phyloP scores from a whole-genome alignment of 306 rosid genomes.

The Quercus ilex region DNA sequence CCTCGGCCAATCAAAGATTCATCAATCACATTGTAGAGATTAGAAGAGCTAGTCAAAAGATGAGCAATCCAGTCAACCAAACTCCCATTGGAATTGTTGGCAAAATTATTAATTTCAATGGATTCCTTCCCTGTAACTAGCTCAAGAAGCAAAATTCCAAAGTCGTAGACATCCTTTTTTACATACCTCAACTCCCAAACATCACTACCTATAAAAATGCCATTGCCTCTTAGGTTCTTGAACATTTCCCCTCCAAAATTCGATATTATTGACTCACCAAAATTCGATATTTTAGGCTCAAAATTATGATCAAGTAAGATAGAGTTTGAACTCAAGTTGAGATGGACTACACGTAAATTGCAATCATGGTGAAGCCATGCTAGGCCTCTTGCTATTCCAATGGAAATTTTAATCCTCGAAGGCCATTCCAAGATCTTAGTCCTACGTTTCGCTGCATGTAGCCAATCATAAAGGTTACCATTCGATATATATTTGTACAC shows the following conservation, averaged over 20 bases:
- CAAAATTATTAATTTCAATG: neutral
- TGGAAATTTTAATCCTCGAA: too few relatives aligned
- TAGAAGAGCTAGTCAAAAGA: too few relatives aligned
- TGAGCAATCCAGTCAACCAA: too few relatives aligned
- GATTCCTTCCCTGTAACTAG: slow-evolving; percentile 1
- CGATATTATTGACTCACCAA: neutral
- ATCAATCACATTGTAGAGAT: too few relatives aligned
- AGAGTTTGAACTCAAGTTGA: neutral
- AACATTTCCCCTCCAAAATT: neutral
- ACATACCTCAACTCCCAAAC: neutral
- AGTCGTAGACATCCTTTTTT: slow-evolving; percentile 14
- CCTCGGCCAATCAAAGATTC: too few relatives aligned
- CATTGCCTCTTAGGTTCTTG: too few relatives aligned
- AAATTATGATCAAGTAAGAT: slow-evolving; percentile 6
- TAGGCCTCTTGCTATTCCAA: too few relatives aligned
- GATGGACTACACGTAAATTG: too few relatives aligned
- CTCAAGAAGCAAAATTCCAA: slow-evolving; percentile 16
- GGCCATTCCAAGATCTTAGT: neutral
- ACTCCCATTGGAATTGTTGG: neutral
- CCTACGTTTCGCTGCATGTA: neutral
- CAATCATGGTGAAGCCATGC: too few relatives aligned
- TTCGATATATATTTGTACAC: slow-evolving; percentile 9
- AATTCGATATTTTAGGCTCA: slow-evolving; percentile 15
- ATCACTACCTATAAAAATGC: neutral
- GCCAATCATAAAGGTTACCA: slow-evolving; percentile 11